Conservation (phyloP, 495 filamentous ascomycete species). For the Usnea hakonensis region DNA sequence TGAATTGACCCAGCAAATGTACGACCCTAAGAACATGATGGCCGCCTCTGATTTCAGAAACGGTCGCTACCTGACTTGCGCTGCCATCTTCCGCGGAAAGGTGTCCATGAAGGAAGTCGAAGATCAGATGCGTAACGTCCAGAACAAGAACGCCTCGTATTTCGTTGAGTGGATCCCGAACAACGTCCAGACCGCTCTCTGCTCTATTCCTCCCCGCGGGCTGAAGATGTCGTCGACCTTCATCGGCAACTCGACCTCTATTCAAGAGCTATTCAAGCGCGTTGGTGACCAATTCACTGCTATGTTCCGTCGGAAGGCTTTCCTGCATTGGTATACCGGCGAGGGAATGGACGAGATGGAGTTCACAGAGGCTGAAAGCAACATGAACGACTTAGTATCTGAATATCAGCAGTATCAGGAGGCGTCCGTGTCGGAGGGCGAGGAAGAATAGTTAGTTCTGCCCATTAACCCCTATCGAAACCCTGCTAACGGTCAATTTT, state of each 20-base stretch:
- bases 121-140: slow-evolving; percentile 99
- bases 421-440: slow-evolving; percentile 71
- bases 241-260: slow-evolving; percentile 97
- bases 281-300: slow-evolving; percentile 99
- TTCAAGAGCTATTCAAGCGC: slow-evolving; percentile 99
- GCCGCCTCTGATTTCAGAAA: slow-evolving; percentile 99
- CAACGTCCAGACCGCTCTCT: slow-evolving; percentile 99
- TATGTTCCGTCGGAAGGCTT: slow-evolving; percentile 99
- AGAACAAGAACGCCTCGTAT: slow-evolving; percentile 99
- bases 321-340: slow-evolving; percentile 99
- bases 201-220: slow-evolving; percentile 96
- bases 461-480: background rate
- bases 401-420: slow-evolving; percentile 99
- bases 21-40: slow-evolving; percentile 99
- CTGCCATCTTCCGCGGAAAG: slow-evolving; percentile 99
- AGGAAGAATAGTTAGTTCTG: slow-evolving; percentile 54
- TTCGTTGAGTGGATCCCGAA: slow-evolving; percentile 99
- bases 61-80: slow-evolving; percentile 98
- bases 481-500: background rate
- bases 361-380: slow-evolving; percentile 99
- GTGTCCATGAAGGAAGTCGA: slow-evolving; percentile 99
- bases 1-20: slow-evolving; percentile 99
- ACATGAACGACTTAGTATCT: slow-evolving; percentile 99
- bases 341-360: slow-evolving; percentile 99
- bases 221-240: slow-evolving; percentile 99